These are phyloP conservation scores for Phytophthora melonis DNA, from an alignment of 352 stramenopile species.

Conservation along the genomic window DNA sequence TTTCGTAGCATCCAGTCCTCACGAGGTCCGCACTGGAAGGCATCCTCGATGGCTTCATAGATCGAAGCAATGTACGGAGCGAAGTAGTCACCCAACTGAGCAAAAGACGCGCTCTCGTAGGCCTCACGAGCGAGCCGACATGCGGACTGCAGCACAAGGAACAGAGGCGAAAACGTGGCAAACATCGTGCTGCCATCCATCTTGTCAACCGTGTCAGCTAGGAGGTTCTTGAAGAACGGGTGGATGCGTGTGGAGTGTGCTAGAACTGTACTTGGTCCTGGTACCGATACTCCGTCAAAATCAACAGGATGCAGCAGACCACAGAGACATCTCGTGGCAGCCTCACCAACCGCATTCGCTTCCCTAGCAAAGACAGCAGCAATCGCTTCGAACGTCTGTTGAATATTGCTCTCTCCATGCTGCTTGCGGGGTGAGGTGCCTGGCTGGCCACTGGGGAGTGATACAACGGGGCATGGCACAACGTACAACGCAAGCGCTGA, in stretches of 20 bases:
- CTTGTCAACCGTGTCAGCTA: conserved; percentile 47
- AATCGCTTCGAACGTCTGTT: conserved; percentile 43
- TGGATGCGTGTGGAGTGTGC: conserved; percentile 47
- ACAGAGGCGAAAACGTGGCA: conserved; percentile 51
- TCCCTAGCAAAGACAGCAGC: conserved; percentile 51
- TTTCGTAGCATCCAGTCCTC: conserved; percentile 69
- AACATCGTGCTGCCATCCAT: conserved; percentile 63
- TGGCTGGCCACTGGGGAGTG: conserved; percentile 2
- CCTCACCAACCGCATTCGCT: conserved; percentile 53
- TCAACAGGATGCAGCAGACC: conserved; percentile 55
- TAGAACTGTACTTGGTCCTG: conserved; percentile 33
- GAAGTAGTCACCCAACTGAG: conserved; percentile 43
- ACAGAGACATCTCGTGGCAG: conserved; percentile 59
- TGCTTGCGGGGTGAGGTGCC: conserved; percentile 10
- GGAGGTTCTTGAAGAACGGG: conserved; percentile 47
- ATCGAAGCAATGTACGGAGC: conserved; percentile 50
- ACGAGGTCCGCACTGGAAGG: conserved; percentile 55
- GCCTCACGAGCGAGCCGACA: conserved; percentile 45
- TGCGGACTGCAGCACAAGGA: conserved; percentile 57
- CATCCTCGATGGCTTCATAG: conserved; percentile 69
- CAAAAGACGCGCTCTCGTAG: conserved; percentile 31
- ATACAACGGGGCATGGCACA: conserved; percentile 33
- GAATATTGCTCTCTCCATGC: conserved; percentile 7
- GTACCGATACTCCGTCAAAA: conserved; percentile 58
- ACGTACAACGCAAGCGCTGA: conserved; percentile 62